These are phyloP conservation scores for Geranomyces michiganensis DNA, from an alignment of 192 early-diverging fungal species.

Conservation along the genomic window DNA sequence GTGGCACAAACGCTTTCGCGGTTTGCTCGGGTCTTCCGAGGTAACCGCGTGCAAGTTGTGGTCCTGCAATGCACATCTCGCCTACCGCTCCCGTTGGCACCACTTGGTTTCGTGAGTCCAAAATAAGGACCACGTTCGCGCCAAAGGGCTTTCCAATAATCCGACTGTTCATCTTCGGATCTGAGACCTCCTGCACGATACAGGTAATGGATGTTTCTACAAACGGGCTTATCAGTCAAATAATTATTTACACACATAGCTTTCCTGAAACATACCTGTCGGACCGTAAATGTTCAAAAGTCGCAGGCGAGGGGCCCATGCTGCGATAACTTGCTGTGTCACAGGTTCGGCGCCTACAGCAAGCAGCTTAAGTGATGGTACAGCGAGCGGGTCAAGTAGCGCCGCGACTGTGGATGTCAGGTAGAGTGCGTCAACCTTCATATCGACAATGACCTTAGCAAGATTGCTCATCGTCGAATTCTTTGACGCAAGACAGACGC, in stretches of 20 bases:
- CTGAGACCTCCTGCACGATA: slow-evolving; percentile 9
- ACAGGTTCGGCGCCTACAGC: slow-evolving; percentile 10
- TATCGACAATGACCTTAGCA: background rate
- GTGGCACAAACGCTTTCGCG: slow-evolving; percentile 36
- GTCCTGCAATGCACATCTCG: slow-evolving; percentile 49
- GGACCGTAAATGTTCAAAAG: background rate
- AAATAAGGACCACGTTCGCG: slow-evolving; percentile 30
- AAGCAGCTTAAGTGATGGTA: slow-evolving; percentile 5
- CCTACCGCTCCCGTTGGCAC: slow-evolving; percentile 49
- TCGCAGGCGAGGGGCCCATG: background rate
- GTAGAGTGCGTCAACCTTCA: background rate
- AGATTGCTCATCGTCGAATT: slow-evolving; percentile 4
- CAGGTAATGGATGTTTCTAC: slow-evolving; percentile 15
- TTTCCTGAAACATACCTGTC: background rate
- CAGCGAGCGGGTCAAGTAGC: background rate
- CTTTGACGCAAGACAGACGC: background rate
- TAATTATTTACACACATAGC: background rate
- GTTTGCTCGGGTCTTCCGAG: slow-evolving; percentile 48
- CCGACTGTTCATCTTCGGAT: slow-evolving; percentile 15
- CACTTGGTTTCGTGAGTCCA: slow-evolving; percentile 29
- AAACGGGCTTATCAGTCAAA: slow-evolving; percentile 34
- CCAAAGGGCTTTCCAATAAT: slow-evolving; percentile 45
- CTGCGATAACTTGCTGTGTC: slow-evolving; percentile 20
- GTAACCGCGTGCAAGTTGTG: slow-evolving; percentile 48
- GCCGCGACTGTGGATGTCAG: slow-evolving; percentile 4